A percentile compares a stretch with the other conserved stretches of the same genome.
phyloP scores from a whole-genome alignment of 1,139 yeast genomes.

The Geotrichum fermentans region DNA sequence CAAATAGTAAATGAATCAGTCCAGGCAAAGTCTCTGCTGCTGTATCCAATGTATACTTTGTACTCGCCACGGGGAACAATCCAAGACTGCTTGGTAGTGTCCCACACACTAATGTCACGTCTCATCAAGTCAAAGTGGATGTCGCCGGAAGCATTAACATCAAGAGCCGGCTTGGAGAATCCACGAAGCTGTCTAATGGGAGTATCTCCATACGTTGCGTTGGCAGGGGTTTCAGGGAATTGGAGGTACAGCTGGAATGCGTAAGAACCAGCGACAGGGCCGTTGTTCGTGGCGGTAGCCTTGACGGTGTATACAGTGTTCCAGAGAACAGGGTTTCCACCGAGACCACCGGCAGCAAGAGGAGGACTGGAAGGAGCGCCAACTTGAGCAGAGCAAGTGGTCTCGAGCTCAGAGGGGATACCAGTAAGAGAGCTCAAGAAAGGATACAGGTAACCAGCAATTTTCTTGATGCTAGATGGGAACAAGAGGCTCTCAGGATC shows the following conservation, averaged over 20 bases:
- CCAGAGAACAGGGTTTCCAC: slow-evolving; percentile 48
- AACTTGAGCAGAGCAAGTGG: slow-evolving; percentile 22
- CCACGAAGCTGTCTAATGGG: slow-evolving; percentile 56
- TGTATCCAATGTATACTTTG: slow-evolving; percentile 49
- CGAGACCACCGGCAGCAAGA: slow-evolving; percentile 55
- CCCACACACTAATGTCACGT: slow-evolving; percentile 60
- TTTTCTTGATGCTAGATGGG: slow-evolving; percentile 35
- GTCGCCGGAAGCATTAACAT: slow-evolving; percentile 42
- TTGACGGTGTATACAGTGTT: slow-evolving; percentile 46
- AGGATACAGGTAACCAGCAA: slow-evolving; percentile 32
- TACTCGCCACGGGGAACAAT: slow-evolving; percentile 55
- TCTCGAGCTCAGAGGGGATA: slow-evolving; percentile 17
- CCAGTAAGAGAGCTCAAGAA: slow-evolving; percentile 27
- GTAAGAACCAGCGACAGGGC: slow-evolving; percentile 48
- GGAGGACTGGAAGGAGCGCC: slow-evolving; percentile 45
- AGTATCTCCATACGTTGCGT: slow-evolving; percentile 30
- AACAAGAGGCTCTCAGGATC: slow-evolving; percentile 55
- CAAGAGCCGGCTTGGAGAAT: slow-evolving; percentile 51
- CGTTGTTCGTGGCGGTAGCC: slow-evolving; percentile 49
- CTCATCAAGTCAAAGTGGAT: slow-evolving; percentile 48
- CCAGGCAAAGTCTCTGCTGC: slow-evolving; percentile 50
- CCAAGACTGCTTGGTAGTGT: slow-evolving; percentile 56
- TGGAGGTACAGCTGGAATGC: slow-evolving; percentile 58
- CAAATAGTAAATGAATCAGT: slow-evolving; percentile 37
- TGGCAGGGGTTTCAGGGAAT: slow-evolving; percentile 43